Base-by-base conservation (phyloP, 1,284 basidiomycete species). In the Porogramme epimiltina region DNA sequence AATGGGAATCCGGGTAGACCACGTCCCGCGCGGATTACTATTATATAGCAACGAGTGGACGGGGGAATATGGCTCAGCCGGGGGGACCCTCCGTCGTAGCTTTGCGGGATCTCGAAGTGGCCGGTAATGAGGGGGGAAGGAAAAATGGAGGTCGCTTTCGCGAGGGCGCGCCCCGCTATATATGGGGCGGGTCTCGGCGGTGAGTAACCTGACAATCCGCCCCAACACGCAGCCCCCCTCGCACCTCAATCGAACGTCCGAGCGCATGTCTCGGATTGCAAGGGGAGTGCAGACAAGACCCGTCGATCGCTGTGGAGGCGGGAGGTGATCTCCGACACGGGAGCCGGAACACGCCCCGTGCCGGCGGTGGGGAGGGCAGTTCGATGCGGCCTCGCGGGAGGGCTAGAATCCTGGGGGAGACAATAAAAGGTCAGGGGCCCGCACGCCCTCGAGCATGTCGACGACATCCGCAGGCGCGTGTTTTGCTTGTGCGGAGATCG, bases 1-100 rank as follows among this genome's bases (percentile, higher is more conserved):
- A 24, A 34, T 47, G 37, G 25, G 33, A 45, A 16, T 37, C 38
- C 24, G 51, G 47, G 38, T 33, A 43, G 38, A 39, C 54, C 54
- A 53, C 52, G 57, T 22, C 51, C 57, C 22, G 57, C 57, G 55
- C 49, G 54, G 47, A 50, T 41, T 42, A 56, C 28, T 45, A 48
- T 54, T 55, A 59, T 54, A 56, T 53, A 55, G 41, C 40, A 42
- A 31, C 28, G 37, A 25, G 51, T 40, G 50, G 56, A 50, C 13
- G n/a, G 11, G 49, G 34, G n/a, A 18, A 16, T 37, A 16, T 31
- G 28, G 51, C 54, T 39, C 54, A 50, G 49, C 43, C 45, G 28
- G 45, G 47, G 41, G n/a, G n/a, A 49, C 54, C 57, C 42, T 33
- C 10, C 34, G 34, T 18, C 34, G 8, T 13, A 37, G n/a, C 9